Evolutionary conservation across 73 alveolate species (phyloP).

Genomic region (Tetrahymena malaccensis): DNA sequence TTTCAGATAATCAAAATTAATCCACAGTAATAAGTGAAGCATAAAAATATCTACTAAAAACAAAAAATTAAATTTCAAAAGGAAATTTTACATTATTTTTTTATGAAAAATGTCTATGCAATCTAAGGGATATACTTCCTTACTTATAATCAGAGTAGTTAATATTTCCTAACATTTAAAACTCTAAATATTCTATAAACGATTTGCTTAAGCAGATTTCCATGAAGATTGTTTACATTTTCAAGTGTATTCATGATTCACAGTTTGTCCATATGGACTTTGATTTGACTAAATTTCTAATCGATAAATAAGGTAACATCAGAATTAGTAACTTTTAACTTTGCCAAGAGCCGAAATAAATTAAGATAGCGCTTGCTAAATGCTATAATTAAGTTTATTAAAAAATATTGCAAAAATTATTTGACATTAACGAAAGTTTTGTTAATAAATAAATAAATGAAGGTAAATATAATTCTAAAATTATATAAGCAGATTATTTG

Average conservation of each 20-base stretch:
- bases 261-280: neutral
- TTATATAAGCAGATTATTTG: neutral
- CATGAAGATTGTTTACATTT: neutral
- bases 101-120: neutral
- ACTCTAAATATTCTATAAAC: neutral
- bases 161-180: neutral
- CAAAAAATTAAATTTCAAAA: neutral
- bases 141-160: neutral
- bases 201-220: neutral
- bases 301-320: neutral
- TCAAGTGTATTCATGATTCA: neutral
- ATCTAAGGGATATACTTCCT: neutral
- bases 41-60: neutral
- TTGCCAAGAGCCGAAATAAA: neutral
- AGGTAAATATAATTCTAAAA: neutral
- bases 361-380: neutral
- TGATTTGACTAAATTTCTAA: neutral
- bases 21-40: neutral
- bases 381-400: neutral
- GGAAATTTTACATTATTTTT: neutral
- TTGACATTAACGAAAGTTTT: neutral
- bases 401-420: neutral
- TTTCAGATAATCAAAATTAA: neutral
- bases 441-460: neutral
- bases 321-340: neutral